Base-by-base conservation (phyloP, 129 eudicot species). In the Oenanthe sinensis region DNA sequence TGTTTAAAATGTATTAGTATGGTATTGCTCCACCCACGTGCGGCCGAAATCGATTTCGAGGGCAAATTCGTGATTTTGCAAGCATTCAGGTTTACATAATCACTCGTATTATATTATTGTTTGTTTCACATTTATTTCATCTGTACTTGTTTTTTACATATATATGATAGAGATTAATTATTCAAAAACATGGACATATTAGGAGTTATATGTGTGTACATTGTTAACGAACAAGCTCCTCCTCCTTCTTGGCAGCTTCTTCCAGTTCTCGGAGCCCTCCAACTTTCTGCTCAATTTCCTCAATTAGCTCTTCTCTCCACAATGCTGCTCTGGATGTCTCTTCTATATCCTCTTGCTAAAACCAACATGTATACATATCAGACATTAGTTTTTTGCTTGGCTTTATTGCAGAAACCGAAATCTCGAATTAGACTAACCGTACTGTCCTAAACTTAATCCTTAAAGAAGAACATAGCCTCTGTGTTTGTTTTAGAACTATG, bases 221-320 rank as follows among this genome's bases (percentile, higher is more conserved):
- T 70, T 1, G 5, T 22, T 74, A 74, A 24, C 77, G 40, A 36
- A 90, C 89, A 85, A 90, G 85, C 78, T 93, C 89, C 83, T 93
- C 91, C 68, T 93, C 91, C 79, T 89, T 87, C 79, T 86, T 86
- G 63, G 62, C 76, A 46, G 97, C 94, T 74, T 90, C 97, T 83
- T 93, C 98, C 84, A 93, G 79, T 80, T 93, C 98, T 37, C 90
- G 83, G 45, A 93, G 71, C 65, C 96, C 93, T 36, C 96, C 98
- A 83, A 93, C 98, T 72, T 93, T 93, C 42, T 86, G 91, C 77
- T 91, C 98, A 74, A 93, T 93, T 88, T 91, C 98, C 77, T 93
- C 98, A 7, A 93, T 93, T 77, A 93, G 86, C 89, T 93, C 98
- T 71, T 93, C 98, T 8, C 96, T 83, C 98, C 93, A 91, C 55